Evolutionary conservation across 1,139 yeast genomes (phyloP), one percentile per base, ranked within the genome.

Genomic region (Hansenula lynferdii): DNA sequence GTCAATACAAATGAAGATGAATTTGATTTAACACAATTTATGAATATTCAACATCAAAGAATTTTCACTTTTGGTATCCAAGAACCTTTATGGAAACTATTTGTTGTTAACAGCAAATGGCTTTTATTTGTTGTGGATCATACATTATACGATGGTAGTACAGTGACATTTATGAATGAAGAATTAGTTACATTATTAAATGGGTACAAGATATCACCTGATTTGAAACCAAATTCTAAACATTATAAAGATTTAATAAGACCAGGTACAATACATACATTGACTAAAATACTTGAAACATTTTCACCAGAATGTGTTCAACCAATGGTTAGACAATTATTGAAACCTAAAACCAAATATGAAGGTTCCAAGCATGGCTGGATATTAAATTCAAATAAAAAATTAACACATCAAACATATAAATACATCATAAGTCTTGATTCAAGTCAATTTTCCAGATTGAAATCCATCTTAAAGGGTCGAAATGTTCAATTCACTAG

Each of bases 401-500:
- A 6, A 19, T n/a, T 19, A 6, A 19, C 24, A 3, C 31, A 28
- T 19, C 23, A 19, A n/a, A 28, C 31, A 5, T 19, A 9, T 8
- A 28, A 28, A 11, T n/a, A 19, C n/a, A 28, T 20, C 4, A 28
- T 28, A 5, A 28, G 31, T n/a, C 11, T 28, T 5, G 31, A 28
- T 19, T 5, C 31, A 6, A 20, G 23, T 1, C 36, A 40, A 12
- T 38, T 39, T n/a, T 3, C 9, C 1, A 28, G 30, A 11, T 27
- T 47, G 17, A 40, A 41, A 14, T 8, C 32, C 4, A 19, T 42
- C 15, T 24, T 45, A 8, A 38, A 35, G 11, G 22, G 22, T 6
- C 44, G 43, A 11, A 30, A 25, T 6, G 27, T 44, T 6, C 34
- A 51, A n/a, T 41, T 49, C 12, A 44, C 51, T 5, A 32, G 37